Evolutionary conservation across 1,139 yeast genomes (phyloP).

Genomic region (Lodderomyces pseudojiufengensis): DNA sequence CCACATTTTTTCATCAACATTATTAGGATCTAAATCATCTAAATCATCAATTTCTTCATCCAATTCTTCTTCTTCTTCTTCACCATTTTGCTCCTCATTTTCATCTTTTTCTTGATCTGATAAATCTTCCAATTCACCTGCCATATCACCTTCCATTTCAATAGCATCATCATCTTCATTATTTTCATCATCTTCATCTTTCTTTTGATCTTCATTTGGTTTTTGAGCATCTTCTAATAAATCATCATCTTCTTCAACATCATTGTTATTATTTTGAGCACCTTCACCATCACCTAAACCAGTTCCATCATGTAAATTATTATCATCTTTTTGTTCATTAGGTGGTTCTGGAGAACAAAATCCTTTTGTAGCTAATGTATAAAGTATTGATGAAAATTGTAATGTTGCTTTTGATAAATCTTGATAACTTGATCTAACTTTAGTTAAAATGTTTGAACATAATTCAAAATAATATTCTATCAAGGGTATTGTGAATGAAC

Average conservation of each 20-base stretch:
- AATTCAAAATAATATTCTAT: conserved; percentile 52
- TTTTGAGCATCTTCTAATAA: conserved; percentile 84
- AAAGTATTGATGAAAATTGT: conserved; percentile 53
- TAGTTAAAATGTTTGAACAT: conserved; percentile 36
- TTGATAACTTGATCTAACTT: conserved; percentile 43
- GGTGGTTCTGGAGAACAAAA: conserved; percentile 92
- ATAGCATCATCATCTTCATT: conserved; percentile 77
- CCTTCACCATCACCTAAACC: conserved; percentile 98
- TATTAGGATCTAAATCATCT: conserved; percentile 90
- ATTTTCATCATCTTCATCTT: conserved; percentile 56
- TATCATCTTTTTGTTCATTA: conserved; percentile 58
- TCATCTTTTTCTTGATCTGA: conserved; percentile 54
- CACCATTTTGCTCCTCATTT: conserved; percentile 52
- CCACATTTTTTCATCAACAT: conserved; percentile 98
- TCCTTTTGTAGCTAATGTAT: conserved; percentile 72
- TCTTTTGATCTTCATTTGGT: conserved; percentile 71
- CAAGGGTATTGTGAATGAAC: conserved; percentile 56
- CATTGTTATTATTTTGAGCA: conserved; percentile 70
- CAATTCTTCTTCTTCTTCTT: conserved; percentile 55
- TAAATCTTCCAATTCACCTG: conserved; percentile 81
- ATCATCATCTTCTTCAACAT: conserved; percentile 91
- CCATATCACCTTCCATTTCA: conserved; percentile 96
- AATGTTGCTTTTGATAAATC: conserved; percentile 60
- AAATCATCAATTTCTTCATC: conserved; percentile 91
- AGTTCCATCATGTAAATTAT: conserved; percentile 79